Evolutionary conservation across 2,329 filamentous ascomycete species (phyloP).

Genomic region (Colletotrichum phormii): DNA sequence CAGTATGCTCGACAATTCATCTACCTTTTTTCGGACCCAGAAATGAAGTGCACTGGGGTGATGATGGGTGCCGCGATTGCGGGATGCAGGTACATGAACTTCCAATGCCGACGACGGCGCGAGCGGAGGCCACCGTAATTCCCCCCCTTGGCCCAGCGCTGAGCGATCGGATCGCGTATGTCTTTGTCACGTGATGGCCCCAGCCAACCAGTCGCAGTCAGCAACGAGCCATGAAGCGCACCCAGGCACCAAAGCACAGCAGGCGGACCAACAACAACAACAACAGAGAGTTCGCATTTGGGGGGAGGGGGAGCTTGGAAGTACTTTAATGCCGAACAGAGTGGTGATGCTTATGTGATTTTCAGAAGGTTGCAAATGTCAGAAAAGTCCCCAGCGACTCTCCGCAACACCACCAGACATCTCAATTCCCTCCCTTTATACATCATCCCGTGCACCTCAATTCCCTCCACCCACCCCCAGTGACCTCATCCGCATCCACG

Average conservation of each 20-base stretch:
- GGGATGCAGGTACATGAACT: slow-evolving; percentile 35
- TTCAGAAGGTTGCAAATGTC: not conserved
- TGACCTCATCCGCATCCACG: not conserved
- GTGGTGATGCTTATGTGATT: not conserved
- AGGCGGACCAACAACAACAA: not conserved
- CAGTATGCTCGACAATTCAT: not conserved
- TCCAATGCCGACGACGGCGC: slow-evolving; percentile 33
- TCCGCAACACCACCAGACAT: not conserved
- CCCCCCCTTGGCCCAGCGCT: slow-evolving; percentile 13
- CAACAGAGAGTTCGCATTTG: slow-evolving; percentile 10
- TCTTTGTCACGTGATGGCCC: slow-evolving; percentile 14
- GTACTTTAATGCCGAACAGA: not conserved
- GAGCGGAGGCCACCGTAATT: slow-evolving; percentile 33
- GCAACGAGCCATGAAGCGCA: slow-evolving; percentile 18
- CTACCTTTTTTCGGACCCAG: slow-evolving; percentile 27
- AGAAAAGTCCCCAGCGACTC: not conserved
- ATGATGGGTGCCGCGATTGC: slow-evolving; percentile 19
- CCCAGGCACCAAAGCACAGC: not conserved
- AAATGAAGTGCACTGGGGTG: slow-evolving; percentile 26
- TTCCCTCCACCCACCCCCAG: not conserved
- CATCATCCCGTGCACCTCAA: not conserved
- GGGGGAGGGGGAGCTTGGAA: not conserved
- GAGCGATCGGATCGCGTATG: slow-evolving; percentile 34
- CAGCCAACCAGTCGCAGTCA: slow-evolving; percentile 13
- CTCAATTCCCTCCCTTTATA: not conserved